Evolutionary conservation across 2,329 filamentous ascomycete species (phyloP).

Genomic region (Parascedosporium putredinis): DNA sequence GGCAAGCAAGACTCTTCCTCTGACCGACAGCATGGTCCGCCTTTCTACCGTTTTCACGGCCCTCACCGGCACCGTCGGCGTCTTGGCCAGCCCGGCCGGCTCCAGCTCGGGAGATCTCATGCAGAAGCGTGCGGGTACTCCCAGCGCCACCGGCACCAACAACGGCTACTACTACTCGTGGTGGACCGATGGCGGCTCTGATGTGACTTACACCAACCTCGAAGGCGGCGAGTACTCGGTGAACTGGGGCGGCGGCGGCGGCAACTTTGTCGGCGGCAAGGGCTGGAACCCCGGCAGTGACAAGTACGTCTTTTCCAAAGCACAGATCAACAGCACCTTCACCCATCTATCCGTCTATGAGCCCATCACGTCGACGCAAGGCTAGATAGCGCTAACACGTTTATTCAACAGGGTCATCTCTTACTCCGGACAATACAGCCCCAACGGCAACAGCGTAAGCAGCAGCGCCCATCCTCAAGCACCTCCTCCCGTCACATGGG

Average conservation of each 20-base stretch:
- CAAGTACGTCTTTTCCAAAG: slow-evolving; percentile 25
- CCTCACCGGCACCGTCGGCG: not conserved
- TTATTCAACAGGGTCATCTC: slow-evolving; percentile 15
- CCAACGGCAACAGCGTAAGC: slow-evolving; percentile 19
- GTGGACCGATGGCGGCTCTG: slow-evolving; percentile 34
- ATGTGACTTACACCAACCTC: slow-evolving; percentile 34
- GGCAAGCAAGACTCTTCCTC: not conserved
- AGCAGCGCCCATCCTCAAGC: too few species aligned
- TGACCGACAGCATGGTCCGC: not conserved
- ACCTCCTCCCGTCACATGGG: too few species aligned
- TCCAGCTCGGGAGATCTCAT: not conserved
- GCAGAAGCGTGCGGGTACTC: slow-evolving; percentile 15
- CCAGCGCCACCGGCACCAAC: slow-evolving; percentile 23
- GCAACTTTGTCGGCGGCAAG: slow-evolving; percentile 48
- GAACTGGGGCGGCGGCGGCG: slow-evolving; percentile 25
- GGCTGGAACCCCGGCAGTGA: slow-evolving; percentile 43
- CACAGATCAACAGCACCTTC: too few species aligned
- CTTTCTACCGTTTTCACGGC: not conserved
- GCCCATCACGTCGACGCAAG: too few species aligned
- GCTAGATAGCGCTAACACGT: slow-evolving; percentile 11
- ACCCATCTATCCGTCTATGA: too few species aligned
- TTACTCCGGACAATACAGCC: slow-evolving; percentile 16
- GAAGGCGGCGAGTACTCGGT: slow-evolving; percentile 31
- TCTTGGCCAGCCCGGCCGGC: not conserved
- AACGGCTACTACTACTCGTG: slow-evolving; percentile 38